Percentiles rank a stretch among this genome's conserved stretches.
Conservation (phyloP, 2,329 filamentous ascomycete genomes). For the Cordyceps cicadae region DNA sequence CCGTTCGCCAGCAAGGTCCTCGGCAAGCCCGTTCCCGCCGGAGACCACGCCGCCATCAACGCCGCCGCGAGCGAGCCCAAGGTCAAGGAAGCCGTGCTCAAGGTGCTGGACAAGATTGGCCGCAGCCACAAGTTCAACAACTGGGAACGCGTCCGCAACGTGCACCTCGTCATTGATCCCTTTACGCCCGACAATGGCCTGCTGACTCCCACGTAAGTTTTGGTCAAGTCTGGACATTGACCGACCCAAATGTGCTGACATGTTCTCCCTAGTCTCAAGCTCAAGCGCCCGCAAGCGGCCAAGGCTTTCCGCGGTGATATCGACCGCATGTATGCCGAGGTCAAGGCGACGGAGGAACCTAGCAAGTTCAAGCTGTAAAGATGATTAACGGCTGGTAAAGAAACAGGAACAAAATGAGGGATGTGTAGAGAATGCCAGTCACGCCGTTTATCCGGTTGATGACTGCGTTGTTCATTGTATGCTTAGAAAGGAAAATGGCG, state of each 20-base stretch:
- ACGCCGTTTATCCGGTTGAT: neutral
- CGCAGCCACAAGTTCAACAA: slow-evolving; percentile 84
- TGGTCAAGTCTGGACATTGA: neutral
- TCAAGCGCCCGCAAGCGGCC: slow-evolving; percentile 50
- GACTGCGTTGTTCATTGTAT: neutral
- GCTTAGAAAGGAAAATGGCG: neutral
- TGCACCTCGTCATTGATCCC: slow-evolving; percentile 72
- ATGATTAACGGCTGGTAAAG: neutral
- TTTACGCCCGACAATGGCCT: slow-evolving; percentile 92
- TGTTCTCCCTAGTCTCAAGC: slow-evolving; percentile 40
- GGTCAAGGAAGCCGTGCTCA: slow-evolving; percentile 66
- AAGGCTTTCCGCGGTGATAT: slow-evolving; percentile 46
- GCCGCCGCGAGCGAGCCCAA: slow-evolving; percentile 59
- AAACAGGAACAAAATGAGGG: neutral
- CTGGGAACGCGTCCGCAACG: slow-evolving; percentile 74
- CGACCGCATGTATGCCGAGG: slow-evolving; percentile 49
- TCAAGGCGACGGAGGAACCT: slow-evolving; percentile 30
- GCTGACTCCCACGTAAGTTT: slow-evolving; percentile 73
- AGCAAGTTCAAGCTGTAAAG: slow-evolving; percentile 38
- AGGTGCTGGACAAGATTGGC: slow-evolving; percentile 69
- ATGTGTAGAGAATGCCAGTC: neutral
- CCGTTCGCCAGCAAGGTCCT: slow-evolving; percentile 72
- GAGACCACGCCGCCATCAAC: slow-evolving; percentile 60
- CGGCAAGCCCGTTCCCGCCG: slow-evolving; percentile 53
- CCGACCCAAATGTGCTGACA: slow-evolving; percentile 10